phyloP scores from a whole-genome alignment of 2,329 filamentous ascomycete species.

The Cordyceps fumosorosea region DNA sequence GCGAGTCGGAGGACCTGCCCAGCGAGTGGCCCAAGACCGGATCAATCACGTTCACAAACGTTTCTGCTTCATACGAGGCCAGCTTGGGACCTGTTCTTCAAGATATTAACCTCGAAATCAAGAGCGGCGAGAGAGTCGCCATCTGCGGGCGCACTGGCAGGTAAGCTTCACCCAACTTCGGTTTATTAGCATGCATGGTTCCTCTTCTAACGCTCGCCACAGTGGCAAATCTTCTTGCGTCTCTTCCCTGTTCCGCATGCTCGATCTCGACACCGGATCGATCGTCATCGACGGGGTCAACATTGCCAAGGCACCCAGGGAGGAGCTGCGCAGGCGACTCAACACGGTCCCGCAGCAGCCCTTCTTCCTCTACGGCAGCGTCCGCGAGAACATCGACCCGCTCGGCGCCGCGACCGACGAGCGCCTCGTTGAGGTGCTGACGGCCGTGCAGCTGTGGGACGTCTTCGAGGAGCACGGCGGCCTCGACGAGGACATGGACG shows the following conservation, averaged over 20 bases:
- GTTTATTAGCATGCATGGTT: background rate
- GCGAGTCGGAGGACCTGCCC: constrained; percentile 16
- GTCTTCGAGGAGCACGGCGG: constrained; percentile 33
- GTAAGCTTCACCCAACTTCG: constrained; percentile 13
- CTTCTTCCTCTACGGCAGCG: constrained; percentile 40
- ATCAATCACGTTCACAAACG: constrained; percentile 20
- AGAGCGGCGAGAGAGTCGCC: constrained; percentile 30
- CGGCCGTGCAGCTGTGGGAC: constrained; percentile 37
- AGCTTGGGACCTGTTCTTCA: constrained; percentile 21
- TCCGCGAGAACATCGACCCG: constrained; percentile 45
- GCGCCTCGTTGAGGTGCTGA: constrained; percentile 35
- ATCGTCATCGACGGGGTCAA: constrained; percentile 42
- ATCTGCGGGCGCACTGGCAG: constrained; percentile 39
- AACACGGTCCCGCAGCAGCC: constrained; percentile 45
- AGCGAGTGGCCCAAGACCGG: constrained; percentile 24
- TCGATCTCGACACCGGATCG: constrained; percentile 34
- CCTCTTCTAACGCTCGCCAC: constrained; percentile 15
- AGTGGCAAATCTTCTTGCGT: constrained; percentile 32
- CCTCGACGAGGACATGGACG: constrained; percentile 27
- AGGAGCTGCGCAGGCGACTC: constrained; percentile 25
- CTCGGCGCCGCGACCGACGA: constrained; percentile 29
- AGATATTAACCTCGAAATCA: constrained; percentile 24
- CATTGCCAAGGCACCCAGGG: constrained; percentile 19
- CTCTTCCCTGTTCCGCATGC: constrained; percentile 38
- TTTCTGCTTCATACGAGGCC: constrained; percentile 26